Conservation (phyloP, 2,329 filamentous ascomycete genomes). For the Lachnellula hyalina region DNA sequence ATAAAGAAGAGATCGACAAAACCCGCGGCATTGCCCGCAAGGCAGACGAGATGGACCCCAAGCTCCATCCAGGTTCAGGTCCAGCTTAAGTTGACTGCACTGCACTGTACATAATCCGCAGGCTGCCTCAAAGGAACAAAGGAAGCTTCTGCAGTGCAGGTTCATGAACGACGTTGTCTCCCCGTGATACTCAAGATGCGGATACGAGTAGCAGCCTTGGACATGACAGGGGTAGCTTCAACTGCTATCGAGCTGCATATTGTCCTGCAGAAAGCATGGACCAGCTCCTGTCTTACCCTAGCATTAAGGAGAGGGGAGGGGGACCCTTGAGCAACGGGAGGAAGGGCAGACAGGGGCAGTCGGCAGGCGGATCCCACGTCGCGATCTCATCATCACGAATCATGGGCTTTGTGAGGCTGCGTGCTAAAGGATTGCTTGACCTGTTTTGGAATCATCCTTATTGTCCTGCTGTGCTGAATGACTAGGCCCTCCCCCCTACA, state of each 20-base stretch:
- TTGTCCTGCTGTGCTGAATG: background rate
- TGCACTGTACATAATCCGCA: background rate
- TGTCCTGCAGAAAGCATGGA: conserved; percentile 22
- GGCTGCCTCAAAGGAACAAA: conserved; percentile 4
- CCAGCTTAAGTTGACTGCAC: background rate
- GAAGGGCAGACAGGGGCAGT: background rate
- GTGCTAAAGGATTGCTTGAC: conserved; percentile 7
- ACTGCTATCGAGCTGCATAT: conserved; percentile 17
- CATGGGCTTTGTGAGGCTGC: conserved; percentile 8
- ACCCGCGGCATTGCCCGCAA: conserved; percentile 8
- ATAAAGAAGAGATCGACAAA: conserved; percentile 9
- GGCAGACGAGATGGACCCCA: conserved; percentile 5
- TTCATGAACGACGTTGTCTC: background rate
- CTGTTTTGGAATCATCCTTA: conserved; percentile 12
- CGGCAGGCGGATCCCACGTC: background rate
- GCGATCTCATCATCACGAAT: background rate
- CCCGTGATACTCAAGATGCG: conserved; percentile 5
- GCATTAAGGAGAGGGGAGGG: background rate
- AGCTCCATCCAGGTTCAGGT: background rate
- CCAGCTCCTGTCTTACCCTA: background rate
- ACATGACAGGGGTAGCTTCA: conserved; percentile 15
- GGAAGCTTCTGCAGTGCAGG: conserved; percentile 13
- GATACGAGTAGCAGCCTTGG: conserved; percentile 16
- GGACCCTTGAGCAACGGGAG: conserved; percentile 2
- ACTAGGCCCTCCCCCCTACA: background rate